phyloP scores from a whole-genome alignment of 2,329 filamentous ascomycete genomes.

The Capronia epimyces region DNA sequence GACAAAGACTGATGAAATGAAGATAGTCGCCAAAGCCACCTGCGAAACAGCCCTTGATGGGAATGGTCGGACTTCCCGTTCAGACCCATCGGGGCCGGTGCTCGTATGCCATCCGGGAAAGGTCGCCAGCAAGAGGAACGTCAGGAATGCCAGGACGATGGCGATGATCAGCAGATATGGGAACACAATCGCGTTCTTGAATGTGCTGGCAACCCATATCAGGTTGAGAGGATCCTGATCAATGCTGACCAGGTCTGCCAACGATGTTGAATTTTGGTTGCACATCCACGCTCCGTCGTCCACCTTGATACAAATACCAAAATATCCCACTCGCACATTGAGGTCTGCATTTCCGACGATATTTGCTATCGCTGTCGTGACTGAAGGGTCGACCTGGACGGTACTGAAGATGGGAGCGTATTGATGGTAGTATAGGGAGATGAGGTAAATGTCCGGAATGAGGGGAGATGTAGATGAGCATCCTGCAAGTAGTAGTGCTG shows the following conservation, averaged over 20 bases:
- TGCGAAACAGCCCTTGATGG: slow-evolving; percentile 89
- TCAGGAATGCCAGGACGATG: slow-evolving; percentile 94
- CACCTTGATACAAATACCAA: slow-evolving; percentile 92
- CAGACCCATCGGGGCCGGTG: slow-evolving; percentile 70
- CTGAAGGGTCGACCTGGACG: slow-evolving; percentile 83
- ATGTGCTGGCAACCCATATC: slow-evolving; percentile 93
- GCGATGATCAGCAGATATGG: slow-evolving; percentile 97
- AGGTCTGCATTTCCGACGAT: slow-evolving; percentile 80
- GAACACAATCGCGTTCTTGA: slow-evolving; percentile 98
- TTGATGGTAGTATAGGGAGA: slow-evolving; percentile 91
- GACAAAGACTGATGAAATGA: slow-evolving; percentile 60
- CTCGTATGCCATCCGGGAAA: slow-evolving; percentile 98
- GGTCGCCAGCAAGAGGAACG: slow-evolving; percentile 87
- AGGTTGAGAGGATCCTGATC: slow-evolving; percentile 95
- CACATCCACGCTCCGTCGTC: slow-evolving; percentile 89
- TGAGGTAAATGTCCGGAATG: slow-evolving; percentile 93
- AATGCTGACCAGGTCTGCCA: slow-evolving; percentile 81
- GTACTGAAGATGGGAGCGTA: slow-evolving; percentile 79
- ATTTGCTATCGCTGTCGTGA: slow-evolving; percentile 77
- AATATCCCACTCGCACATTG: slow-evolving; percentile 92
- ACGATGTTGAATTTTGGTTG: slow-evolving; percentile 90
- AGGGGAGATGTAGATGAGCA: slow-evolving; percentile 94
- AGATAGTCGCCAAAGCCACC: slow-evolving; percentile 88
- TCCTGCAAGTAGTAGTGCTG: slow-evolving; percentile 85
- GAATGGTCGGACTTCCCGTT: slow-evolving; percentile 89